Conservation (phyloP, 2,329 filamentous ascomycete species). For the Pseudocercospora macadamiae region DNA sequence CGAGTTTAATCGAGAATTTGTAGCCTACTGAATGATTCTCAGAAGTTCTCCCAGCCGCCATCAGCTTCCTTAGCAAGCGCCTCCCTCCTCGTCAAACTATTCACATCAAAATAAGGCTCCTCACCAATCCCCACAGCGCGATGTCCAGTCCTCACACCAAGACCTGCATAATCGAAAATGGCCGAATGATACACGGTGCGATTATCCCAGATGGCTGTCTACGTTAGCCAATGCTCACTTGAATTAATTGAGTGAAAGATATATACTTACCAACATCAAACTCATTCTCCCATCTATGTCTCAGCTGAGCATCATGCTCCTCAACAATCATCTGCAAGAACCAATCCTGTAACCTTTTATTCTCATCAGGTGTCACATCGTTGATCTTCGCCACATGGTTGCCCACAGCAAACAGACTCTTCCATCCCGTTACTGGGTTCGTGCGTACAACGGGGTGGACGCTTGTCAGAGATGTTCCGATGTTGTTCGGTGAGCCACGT, state of each 20-base stretch:
- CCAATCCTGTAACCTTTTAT: constrained; percentile 24
- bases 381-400: constrained; percentile 59
- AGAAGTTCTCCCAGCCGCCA: constrained; percentile 7
- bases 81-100: constrained; percentile 38
- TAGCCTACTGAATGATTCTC: too few relatives aligned
- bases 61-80: constrained; percentile 3
- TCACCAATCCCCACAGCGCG: constrained; percentile 60
- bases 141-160: constrained; percentile 56
- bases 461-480: constrained; percentile 16
- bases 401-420: constrained; percentile 62
- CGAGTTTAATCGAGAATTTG: too few relatives aligned
- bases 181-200: constrained; percentile 57
- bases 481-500: constrained; percentile 30
- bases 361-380: constrained; percentile 46
- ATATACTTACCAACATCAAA: constrained; percentile 41
- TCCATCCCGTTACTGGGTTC: constrained; percentile 65
- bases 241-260: too few relatives aligned
- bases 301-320: constrained; percentile 56
- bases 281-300: constrained; percentile 52
- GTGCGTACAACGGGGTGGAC: constrained; percentile 58
- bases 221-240: too few relatives aligned
- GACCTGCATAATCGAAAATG: constrained; percentile 63
- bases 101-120: constrained; percentile 57
- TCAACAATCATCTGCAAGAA: constrained; percentile 42
- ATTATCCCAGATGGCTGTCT: constrained; percentile 7